Evolutionary conservation across 225 moss, liverwort and hornwort genomes (phyloP), one percentile per base, ranked within the genome.

Genomic region (Climacium dendroides): DNA sequence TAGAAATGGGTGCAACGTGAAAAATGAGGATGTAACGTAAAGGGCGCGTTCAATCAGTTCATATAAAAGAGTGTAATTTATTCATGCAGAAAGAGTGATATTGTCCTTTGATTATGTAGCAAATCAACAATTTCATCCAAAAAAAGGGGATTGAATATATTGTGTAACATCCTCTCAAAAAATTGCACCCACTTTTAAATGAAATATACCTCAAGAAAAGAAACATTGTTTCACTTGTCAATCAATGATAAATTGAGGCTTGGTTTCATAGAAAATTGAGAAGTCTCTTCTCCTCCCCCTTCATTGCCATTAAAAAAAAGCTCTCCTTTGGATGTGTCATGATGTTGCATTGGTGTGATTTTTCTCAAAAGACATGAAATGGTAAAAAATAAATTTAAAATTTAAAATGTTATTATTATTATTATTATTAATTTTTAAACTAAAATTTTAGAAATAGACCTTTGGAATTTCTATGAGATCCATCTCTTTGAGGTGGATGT

Each of bases 141-240:
- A n/a, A 2, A 22, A 22, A 11, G 17, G 32, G 20, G 7, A n/a
- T n/a, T n/a, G 20, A 66, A 37, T 66, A 22, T n/a, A 10, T 65
- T 6, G 1, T 0, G 6, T 35, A 6, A 13, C 22, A 22, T 34
- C 10, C 8, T 17, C 8, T 17, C 2, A 5, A 9, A n/a, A 37
- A 37, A 12, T n/a, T 37, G 22, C 22, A 37, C 37, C 37, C 1
- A 15, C 37, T 69, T 24, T 24, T 4, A 3, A 66, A 2, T 1
- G 3, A 19, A 19, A 37, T 67, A 37, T 37, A 13, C 7, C 4
- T 67, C 2, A 37, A 37, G n/a, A 23, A 67, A 11, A 67, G 5
- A 24, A 12, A 24, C 7, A 69, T 69, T 69, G 25, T 13, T n/a
- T 14, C 5, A 69, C 0, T 1, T 0, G 45, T 45, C 45, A 45